phyloP scores from a whole-genome alignment of 169 alveolate genomes.

The Plasmodium berghei region DNA sequence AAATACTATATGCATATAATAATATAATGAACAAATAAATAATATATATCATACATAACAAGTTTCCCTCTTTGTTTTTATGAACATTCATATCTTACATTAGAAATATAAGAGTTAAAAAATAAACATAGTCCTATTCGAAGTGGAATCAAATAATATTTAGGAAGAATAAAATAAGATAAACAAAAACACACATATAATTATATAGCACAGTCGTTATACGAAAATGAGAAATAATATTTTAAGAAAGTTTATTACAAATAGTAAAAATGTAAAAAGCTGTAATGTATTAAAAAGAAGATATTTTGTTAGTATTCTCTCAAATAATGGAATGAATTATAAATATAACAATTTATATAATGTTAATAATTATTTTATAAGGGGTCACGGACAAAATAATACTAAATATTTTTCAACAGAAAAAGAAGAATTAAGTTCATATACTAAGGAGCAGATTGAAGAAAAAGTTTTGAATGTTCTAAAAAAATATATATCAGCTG shows the following conservation, averaged over 20 bases:
- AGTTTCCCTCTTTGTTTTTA: too few species aligned
- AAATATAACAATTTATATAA: constrained; percentile 10
- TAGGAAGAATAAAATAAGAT: too few species aligned
- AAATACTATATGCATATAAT: too few species aligned
- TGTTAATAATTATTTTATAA: constrained; percentile 15
- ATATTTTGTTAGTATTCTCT: constrained; percentile 14
- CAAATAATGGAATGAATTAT: constrained; percentile 39
- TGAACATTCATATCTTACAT: too few species aligned
- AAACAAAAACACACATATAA: too few species aligned
- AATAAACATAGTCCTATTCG: too few species aligned
- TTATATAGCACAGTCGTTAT: constrained; percentile 8
- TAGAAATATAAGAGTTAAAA: too few species aligned
- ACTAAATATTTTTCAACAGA: constrained; percentile 44
- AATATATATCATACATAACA: too few species aligned
- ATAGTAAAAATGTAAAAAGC: constrained; percentile 19
- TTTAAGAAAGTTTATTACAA: constrained; percentile 20
- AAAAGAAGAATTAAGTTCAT: constrained; percentile 23
- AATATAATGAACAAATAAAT: too few species aligned
- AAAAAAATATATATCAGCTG: constrained; percentile 47
- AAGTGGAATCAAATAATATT: too few species aligned
- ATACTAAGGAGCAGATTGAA: constrained; percentile 59
- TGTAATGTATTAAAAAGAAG: constrained; percentile 20
- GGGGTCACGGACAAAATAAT: background rate
- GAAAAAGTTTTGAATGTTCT: constrained; percentile 68
- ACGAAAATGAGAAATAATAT: constrained; percentile 55